Conservation (phyloP, 202 grass and related monocot species). For the Brachypodium distachyon region DNA sequence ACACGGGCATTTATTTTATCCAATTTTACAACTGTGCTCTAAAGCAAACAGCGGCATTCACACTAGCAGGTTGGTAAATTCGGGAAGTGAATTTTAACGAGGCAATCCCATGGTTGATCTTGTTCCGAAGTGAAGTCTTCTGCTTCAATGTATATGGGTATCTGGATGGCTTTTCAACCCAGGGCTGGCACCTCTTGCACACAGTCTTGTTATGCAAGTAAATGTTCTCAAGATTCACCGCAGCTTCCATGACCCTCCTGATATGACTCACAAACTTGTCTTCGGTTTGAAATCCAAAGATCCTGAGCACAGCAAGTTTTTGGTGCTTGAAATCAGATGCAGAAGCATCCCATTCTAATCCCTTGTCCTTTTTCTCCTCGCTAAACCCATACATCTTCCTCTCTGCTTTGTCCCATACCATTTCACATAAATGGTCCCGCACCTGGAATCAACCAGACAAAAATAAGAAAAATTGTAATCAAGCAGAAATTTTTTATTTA, state of each 20-base stretch:
- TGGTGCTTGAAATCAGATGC: constrained; percentile 4
- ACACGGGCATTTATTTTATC: no score
- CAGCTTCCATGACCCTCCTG: neutral
- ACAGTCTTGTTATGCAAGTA: neutral
- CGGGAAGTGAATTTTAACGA: neutral
- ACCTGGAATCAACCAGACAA: no score
- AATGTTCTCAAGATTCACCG: neutral
- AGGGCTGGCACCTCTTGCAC: neutral
- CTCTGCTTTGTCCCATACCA: neutral
- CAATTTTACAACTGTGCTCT: no score
- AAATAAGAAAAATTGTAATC: no score
- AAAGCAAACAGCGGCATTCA: no score
- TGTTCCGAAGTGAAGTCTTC: neutral
- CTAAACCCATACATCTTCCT: neutral
- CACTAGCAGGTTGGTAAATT: neutral
- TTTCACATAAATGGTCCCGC: neutral
- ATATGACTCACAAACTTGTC: neutral
- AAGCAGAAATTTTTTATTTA: no score
- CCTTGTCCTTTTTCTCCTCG: neutral
- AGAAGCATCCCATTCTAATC: neutral
- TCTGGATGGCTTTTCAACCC: neutral
- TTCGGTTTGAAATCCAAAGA: neutral
- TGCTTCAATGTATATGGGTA: neutral
- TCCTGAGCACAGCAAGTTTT: neutral
- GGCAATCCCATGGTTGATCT: neutral